Evolutionary conservation across 2,329 filamentous ascomycete genomes (phyloP).

Genomic region (Fusarium chaquense): DNA sequence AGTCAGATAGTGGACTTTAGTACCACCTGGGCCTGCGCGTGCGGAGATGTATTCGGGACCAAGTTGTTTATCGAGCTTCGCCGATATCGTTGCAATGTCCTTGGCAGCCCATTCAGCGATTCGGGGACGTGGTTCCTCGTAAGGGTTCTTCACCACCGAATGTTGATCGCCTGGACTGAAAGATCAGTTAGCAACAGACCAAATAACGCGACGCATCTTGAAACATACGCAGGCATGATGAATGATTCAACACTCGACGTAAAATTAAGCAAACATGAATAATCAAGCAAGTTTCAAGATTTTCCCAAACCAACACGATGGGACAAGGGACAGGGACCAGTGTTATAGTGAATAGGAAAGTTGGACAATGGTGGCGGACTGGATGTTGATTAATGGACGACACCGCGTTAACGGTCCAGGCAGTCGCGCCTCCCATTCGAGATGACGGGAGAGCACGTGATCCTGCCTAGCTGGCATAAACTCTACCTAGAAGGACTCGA

Average conservation of each 20-base stretch:
- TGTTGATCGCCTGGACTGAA: conserved; percentile 76
- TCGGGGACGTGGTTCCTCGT: conserved; percentile 76
- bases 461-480: background rate
- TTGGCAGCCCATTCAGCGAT: conserved; percentile 87
- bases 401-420: conserved; percentile 42
- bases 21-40: conserved; percentile 82
- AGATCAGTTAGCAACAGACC: conserved; percentile 33
- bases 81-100: conserved; percentile 89
- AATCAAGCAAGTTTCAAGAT: conserved; percentile 5
- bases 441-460: conserved; percentile 52
- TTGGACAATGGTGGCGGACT: conserved; percentile 24
- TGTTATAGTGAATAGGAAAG: conserved; percentile 4
- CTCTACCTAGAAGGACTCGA: background rate
- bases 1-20: conserved; percentile 92
- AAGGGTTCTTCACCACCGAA: conserved; percentile 76
- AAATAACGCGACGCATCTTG: conserved; percentile 22
- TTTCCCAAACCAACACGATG: background rate
- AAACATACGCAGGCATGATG: conserved; percentile 61
- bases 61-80: conserved; percentile 89
- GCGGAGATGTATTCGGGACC: conserved; percentile 96
- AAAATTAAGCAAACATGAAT: conserved; percentile 45
- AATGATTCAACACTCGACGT: conserved; percentile 15
- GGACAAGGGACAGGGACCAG: background rate
- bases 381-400: conserved; percentile 29
- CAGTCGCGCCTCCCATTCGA: conserved; percentile 39